Evolutionary conservation across 2,329 filamentous ascomycete genomes (phyloP).

Genomic region (Helotiales sp.): DNA sequence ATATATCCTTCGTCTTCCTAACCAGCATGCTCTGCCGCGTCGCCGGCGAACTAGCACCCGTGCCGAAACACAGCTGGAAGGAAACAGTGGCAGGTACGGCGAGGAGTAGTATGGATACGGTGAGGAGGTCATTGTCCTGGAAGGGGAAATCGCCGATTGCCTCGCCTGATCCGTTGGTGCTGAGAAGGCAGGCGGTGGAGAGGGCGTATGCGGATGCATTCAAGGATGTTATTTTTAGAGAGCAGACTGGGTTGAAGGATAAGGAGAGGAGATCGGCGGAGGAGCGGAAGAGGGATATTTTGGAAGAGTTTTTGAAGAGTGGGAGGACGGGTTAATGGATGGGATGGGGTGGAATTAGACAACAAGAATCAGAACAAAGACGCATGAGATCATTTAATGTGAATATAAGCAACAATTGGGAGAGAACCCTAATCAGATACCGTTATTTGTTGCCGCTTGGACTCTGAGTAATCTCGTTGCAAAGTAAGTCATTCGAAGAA

Average conservation of each 20-base stretch:
- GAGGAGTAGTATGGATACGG: conserved; percentile 35
- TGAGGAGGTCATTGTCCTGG: conserved; percentile 39
- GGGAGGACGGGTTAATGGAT: conserved; percentile 2
- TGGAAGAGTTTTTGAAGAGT: conserved; percentile 69
- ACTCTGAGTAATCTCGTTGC: not conserved
- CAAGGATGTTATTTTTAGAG: conserved; percentile 64
- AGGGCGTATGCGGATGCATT: conserved; percentile 69
- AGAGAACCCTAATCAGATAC: not conserved
- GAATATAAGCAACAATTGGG: not conserved
- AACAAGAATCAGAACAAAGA: not conserved
- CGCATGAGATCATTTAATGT: not conserved
- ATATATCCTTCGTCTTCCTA: conserved; percentile 87
- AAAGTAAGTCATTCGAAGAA: too few relatives aligned
- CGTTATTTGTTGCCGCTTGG: not conserved
- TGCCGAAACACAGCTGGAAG: conserved; percentile 37
- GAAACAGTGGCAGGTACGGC: conserved; percentile 21
- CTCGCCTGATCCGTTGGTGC: conserved; percentile 53
- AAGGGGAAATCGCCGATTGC: conserved; percentile 35
- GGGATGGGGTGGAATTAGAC: not conserved
- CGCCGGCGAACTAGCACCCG: conserved; percentile 56
- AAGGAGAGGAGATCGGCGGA: conserved; percentile 63
- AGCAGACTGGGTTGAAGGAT: conserved; percentile 49
- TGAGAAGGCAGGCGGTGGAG: conserved; percentile 64
- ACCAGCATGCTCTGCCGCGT: conserved; percentile 74
- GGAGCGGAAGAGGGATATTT: conserved; percentile 67